Percentiles rank a stretch among this genome's conserved stretches.
Evolutionary conservation across 2,329 filamentous ascomycete species (phyloP).

Genomic region (Colletotrichum liaoningense): DNA sequence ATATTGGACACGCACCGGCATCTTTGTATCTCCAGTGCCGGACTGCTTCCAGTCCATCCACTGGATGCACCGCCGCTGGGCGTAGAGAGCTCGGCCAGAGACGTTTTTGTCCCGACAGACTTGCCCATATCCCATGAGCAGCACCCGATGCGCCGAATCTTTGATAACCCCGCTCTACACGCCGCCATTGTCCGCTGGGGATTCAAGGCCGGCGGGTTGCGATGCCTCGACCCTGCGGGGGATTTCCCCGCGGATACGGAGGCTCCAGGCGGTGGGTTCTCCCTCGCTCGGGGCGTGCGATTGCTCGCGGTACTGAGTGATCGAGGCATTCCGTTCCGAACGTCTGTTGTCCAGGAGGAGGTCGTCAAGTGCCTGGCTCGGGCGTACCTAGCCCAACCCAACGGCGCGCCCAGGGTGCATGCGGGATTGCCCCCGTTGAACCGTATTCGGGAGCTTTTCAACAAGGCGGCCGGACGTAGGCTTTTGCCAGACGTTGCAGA

Average conservation of each 20-base stretch:
- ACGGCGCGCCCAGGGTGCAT: neutral
- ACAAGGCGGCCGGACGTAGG: neutral
- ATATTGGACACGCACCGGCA: constrained; percentile 52
- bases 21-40: constrained; percentile 39
- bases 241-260: neutral
- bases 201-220: constrained; percentile 51
- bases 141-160: constrained; percentile 62
- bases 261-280: constrained; percentile 40
- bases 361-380: constrained; percentile 24
- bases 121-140: constrained; percentile 52
- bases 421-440: neutral
- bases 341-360: constrained; percentile 14
- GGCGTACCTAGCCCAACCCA: neutral
- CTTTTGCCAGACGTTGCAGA: constrained; percentile 5
- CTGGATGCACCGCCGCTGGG: constrained; percentile 51
- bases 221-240: neutral
- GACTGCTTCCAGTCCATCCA: constrained; percentile 56
- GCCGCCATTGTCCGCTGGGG: constrained; percentile 56
- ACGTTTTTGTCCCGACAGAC: constrained; percentile 49
- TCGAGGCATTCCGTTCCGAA: constrained; percentile 48
- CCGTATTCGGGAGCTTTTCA: constrained; percentile 4
- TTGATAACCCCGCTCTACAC: constrained; percentile 51
- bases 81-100: neutral
- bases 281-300: constrained; percentile 50
- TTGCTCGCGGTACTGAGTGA: constrained; percentile 49